Conservation (phyloP, 768 basidiomycete genomes). For the Amylocystis lapponica region DNA sequence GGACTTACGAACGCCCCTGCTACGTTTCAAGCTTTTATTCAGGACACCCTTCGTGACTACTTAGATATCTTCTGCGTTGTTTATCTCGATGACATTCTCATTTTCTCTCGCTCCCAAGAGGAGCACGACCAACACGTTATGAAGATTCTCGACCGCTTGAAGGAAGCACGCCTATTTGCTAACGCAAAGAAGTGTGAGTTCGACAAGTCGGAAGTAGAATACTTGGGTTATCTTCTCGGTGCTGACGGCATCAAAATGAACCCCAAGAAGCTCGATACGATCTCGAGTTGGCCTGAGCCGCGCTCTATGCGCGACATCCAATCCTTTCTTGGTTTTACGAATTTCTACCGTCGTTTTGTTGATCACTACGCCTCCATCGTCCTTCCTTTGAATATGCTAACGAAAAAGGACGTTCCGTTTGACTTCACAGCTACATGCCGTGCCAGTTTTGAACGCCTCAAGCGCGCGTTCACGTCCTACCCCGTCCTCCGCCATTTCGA, state of each 20-base stretch:
- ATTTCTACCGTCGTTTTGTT: conserved; percentile 30
- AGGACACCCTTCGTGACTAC: conserved; percentile 9
- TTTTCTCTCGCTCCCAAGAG: conserved; percentile 9
- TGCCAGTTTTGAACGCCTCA: conserved; percentile 26
- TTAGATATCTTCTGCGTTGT: conserved; percentile 19
- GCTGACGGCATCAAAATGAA: conserved; percentile 31
- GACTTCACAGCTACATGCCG: conserved; percentile 12
- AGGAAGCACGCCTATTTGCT: conserved; percentile 24
- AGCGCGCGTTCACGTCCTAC: conserved; percentile 13
- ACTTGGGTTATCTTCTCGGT: conserved; percentile 35
- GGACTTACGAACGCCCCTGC: conserved; percentile 22
- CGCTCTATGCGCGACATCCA: conserved; percentile 23
- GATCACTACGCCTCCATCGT: conserved; percentile 28
- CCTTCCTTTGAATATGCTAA: conserved; percentile 24
- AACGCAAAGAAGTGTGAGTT: conserved; percentile 32
- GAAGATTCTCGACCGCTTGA: conserved; percentile 19
- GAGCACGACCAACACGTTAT: conserved; percentile 13
- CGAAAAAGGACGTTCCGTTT: conserved; percentile 20
- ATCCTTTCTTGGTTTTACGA: conserved; percentile 27
- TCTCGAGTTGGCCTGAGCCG: conserved; percentile 25
- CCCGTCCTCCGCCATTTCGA: conserved; percentile 18
- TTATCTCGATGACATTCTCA: conserved; percentile 15
- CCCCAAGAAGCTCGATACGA: conserved; percentile 31
- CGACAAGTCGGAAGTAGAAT: conserved; percentile 31
- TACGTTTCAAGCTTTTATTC: conserved; percentile 13